Conservation (phyloP, 129 eudicot genomes). For the Flaveria trinervia region DNA sequence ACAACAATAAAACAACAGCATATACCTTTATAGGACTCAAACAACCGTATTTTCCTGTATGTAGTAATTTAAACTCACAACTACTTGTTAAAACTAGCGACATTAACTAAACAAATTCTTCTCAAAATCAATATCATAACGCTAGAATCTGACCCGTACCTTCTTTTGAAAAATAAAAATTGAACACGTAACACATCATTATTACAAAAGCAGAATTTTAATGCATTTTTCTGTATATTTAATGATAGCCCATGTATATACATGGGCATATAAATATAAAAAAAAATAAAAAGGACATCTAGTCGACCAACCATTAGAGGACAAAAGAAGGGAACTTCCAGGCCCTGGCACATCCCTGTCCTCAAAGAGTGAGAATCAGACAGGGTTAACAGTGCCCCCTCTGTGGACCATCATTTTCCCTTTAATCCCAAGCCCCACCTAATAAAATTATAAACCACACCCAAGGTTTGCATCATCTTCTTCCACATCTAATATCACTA, state of each 20-base stretch:
- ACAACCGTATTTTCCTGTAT: too few relatives aligned
- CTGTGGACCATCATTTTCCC: conserved; percentile 59
- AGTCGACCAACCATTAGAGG: conserved; percentile 29
- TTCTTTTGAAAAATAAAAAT: too few relatives aligned
- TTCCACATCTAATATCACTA: too few relatives aligned
- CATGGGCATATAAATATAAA: not conserved
- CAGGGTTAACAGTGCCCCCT: conserved; percentile 38
- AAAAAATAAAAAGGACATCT: not conserved
- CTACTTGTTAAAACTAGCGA: not conserved
- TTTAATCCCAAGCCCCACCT: conserved; percentile 55
- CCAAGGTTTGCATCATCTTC: conserved; percentile 1
- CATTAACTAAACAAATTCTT: too few relatives aligned
- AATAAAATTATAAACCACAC: conserved; percentile 16
- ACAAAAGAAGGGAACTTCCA: conserved; percentile 33
- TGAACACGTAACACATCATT: too few relatives aligned
- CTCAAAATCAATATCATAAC: not conserved
- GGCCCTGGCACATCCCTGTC: conserved; percentile 38
- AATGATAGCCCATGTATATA: not conserved
- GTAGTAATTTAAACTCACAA: not conserved
- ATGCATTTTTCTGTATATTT: too few relatives aligned
- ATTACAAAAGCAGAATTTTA: too few relatives aligned
- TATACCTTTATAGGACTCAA: too few relatives aligned
- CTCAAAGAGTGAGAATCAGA: conserved; percentile 33
- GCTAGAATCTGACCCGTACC: not conserved
- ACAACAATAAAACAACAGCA: too few relatives aligned